phyloP scores from a whole-genome alignment of 225 moss, liverwort and hornwort species.

The Polytrichum formosum region DNA sequence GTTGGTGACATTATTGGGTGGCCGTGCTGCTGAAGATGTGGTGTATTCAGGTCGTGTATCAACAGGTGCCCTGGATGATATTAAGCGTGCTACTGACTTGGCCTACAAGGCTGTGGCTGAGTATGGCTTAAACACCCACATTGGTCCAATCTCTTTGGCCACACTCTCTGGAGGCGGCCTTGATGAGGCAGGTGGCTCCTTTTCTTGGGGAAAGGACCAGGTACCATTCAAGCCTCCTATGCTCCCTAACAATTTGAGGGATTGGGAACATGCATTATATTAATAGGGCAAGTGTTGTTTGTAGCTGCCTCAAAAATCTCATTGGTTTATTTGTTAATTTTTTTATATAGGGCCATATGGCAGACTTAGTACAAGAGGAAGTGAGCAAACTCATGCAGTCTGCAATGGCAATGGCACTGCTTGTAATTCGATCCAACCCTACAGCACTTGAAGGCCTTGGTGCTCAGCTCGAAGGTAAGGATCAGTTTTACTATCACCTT shows the following conservation, averaged over 20 bases:
- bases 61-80: constrained; percentile 93
- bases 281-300: no score
- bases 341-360: constrained; percentile 76
- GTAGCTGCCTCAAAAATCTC: no score
- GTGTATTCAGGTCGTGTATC: constrained; percentile 92
- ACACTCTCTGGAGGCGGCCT: constrained; percentile 88
- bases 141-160: constrained; percentile 82
- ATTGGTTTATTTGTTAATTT: no score
- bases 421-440: constrained; percentile 82
- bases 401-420: constrained; percentile 74
- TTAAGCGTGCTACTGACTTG: constrained; percentile 91
- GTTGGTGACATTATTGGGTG: constrained; percentile 84
- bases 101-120: constrained; percentile 94
- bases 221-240: constrained; percentile 26
- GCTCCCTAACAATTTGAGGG: neutral
- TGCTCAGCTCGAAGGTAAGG: constrained; percentile 82
- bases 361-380: constrained; percentile 87
- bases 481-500: constrained; percentile 1
- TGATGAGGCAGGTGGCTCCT: constrained; percentile 79
- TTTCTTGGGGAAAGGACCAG: constrained; percentile 93
- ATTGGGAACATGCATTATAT: no score
- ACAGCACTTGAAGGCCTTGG: constrained; percentile 82
- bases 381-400: constrained; percentile 78
- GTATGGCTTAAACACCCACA: constrained; percentile 78
- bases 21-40: constrained; percentile 95